Conservation (phyloP, 2,329 filamentous ascomycete genomes). For the Verticillium zaregamsianum region DNA sequence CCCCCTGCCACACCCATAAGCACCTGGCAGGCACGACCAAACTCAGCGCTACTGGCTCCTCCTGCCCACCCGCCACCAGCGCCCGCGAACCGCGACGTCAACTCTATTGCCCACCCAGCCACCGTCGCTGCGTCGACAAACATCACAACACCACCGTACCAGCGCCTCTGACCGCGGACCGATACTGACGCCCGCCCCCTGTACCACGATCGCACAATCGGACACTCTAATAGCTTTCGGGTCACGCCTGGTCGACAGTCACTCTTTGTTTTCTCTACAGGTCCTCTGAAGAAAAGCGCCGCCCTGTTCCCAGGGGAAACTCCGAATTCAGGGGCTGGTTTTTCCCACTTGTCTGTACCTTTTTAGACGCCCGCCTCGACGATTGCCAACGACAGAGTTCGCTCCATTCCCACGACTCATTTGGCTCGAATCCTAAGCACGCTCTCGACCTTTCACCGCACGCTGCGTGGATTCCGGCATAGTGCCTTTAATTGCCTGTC, state of each 20-base stretch:
- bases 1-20: not conserved
- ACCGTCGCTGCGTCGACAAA: not conserved
- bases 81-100: not conserved
- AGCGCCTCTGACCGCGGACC: not conserved
- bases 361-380: not conserved
- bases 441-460: not conserved
- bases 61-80: not conserved
- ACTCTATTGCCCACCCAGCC: not conserved
- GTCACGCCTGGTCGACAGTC: not conserved
- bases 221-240: not conserved
- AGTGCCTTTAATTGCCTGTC: constrained; percentile 8
- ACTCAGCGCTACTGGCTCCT: not conserved
- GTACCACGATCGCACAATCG: not conserved
- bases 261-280: not conserved
- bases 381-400: not conserved
- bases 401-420: not conserved
- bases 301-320: not conserved
- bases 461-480: not conserved
- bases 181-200: not conserved
- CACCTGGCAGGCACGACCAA: not conserved
- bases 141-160: not conserved
- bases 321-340: not conserved
- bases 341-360: not conserved
- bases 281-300: not conserved
- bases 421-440: not conserved